Base-by-base conservation (phyloP, 2,329 filamentous ascomycete genomes). In the Polytolypa hystricis region DNA sequence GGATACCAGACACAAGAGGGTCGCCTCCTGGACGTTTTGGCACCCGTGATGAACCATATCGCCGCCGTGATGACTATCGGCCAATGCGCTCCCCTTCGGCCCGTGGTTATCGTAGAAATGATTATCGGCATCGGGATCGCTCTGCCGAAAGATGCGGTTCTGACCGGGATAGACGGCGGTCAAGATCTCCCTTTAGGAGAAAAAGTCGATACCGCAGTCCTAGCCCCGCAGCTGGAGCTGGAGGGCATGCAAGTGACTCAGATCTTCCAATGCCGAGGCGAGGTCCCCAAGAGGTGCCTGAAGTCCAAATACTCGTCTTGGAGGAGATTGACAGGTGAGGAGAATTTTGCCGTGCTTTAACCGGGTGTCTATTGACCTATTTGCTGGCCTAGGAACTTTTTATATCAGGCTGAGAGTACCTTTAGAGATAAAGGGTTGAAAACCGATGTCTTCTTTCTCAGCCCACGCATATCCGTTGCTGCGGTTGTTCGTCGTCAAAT, bases 401-500 rank as follows among this genome's bases (percentile, higher is more conserved):
- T 94, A 34, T 70, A 70, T 35, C 94, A 84, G 73, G 79, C 93
- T 8, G 82, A 94, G 54, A 71, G 73, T 21, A 73, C 77, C 0
- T 93, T 96, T 55, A 70, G 73, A 40, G 70, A 73, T 21, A 77
- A 79, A 37, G 77, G 78, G 2, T 66, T 96, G 25, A 79, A 74
- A 41, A 79, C 80, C 10, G 82, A 93, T 49, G 78, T 86, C 14
- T 79, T 94, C 61, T 81, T 82, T 47, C 67, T 95, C 30, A 81
- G 79, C 38, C 78, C 84, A 19, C 77, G 82, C 15, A 75, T 93
- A 30, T 74, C 82, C 12, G 77, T 87, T 43, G 75, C 81, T 23
- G 74, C 80, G 4, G 78, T 94, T n/a, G 75, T 95, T 35, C 79
- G 84, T 47, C 73, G 83, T 35, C 85, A 94, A 54, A 83, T 93